Evolutionary conservation across 768 basidiomycete genomes (phyloP).

Genomic region (Sporobolomyces roseus): DNA sequence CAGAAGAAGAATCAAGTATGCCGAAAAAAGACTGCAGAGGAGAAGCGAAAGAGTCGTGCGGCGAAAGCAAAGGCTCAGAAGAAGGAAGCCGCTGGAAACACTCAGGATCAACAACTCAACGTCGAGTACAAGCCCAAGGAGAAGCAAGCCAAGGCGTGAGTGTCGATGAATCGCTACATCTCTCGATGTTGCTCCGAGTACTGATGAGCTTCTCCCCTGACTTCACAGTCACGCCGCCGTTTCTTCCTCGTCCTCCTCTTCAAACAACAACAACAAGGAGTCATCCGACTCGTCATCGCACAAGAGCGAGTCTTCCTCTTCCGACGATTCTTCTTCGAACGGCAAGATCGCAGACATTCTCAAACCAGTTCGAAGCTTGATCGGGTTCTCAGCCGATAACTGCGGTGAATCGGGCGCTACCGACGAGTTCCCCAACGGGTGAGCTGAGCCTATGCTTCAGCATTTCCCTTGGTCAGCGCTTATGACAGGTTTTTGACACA

Average conservation of each 20-base stretch:
- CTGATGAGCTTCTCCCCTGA: neutral
- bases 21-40: slow-evolving; percentile 1
- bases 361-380: slow-evolving; percentile 8
- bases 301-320: neutral
- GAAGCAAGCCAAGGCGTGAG: too few relatives aligned
- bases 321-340: slow-evolving; percentile 3
- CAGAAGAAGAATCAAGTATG: slow-evolving; percentile 21
- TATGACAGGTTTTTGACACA: too few relatives aligned
- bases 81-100: neutral
- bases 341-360: neutral
- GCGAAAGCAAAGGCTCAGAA: neutral
- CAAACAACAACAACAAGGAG: too few relatives aligned
- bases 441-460: too few relatives aligned
- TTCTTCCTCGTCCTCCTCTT: neutral
- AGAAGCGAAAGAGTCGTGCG: neutral
- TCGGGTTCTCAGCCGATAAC: slow-evolving; percentile 29
- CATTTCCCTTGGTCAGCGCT: too few relatives aligned
- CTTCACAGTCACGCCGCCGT: neutral
- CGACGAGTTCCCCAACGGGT: slow-evolving; percentile 33
- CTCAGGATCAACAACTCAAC: neutral
- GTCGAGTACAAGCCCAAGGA: slow-evolving; percentile 1
- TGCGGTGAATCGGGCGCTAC: slow-evolving; percentile 29
- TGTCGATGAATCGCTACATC: too few relatives aligned
- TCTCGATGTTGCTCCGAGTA: neutral
- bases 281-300: neutral